A percentile compares a stretch with the other conserved stretches of the same genome.
phyloP scores from a whole-genome alignment of 139 green algal genomes.

The Chlamydomonas schloesseri region DNA sequence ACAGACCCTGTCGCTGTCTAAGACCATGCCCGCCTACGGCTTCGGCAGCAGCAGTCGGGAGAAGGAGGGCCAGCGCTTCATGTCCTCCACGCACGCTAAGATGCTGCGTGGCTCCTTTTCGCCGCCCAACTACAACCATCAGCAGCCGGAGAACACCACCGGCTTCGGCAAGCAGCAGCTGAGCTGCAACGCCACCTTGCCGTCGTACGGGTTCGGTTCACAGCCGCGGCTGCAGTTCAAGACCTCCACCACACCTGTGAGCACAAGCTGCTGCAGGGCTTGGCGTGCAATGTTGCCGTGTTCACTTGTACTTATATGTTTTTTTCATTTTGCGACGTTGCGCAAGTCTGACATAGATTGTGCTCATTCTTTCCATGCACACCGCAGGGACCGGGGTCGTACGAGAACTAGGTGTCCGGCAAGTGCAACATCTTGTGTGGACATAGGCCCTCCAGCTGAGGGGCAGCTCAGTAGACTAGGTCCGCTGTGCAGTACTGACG shows the following conservation, averaged over 20 bases:
- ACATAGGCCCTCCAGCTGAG: too few relatives aligned
- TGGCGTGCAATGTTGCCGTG: neutral
- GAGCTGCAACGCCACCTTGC: neutral
- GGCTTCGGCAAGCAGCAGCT: slow-evolving; percentile 41
- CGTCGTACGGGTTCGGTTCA: slow-evolving; percentile 24
- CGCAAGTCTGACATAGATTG: too few relatives aligned
- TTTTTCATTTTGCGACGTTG: neutral
- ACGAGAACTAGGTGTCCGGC: neutral
- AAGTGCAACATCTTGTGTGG: too few relatives aligned
- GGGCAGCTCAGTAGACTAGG: too few relatives aligned
- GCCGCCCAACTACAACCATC: slow-evolving; percentile 39
- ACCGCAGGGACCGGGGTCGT: neutral
- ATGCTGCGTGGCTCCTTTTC: slow-evolving; percentile 16
- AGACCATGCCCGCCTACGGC: slow-evolving; percentile 45
- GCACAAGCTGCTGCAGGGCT: neutral
- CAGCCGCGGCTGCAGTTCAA: slow-evolving; percentile 38
- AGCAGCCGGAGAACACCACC: slow-evolving; percentile 28
- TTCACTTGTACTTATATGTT: neutral
- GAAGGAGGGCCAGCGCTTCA: slow-evolving; percentile 39
- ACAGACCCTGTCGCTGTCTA: slow-evolving; percentile 28
- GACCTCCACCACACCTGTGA: slow-evolving; percentile 34
- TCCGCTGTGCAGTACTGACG: too few relatives aligned
- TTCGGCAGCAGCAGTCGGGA: slow-evolving; percentile 40
- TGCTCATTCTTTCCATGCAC: neutral
- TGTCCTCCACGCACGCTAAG: slow-evolving; percentile 30